A percentile compares a stretch with the other conserved stretches of the same genome.
Conservation (phyloP, 108 stramenopile genomes). For the Skeletonema marinoi region DNA sequence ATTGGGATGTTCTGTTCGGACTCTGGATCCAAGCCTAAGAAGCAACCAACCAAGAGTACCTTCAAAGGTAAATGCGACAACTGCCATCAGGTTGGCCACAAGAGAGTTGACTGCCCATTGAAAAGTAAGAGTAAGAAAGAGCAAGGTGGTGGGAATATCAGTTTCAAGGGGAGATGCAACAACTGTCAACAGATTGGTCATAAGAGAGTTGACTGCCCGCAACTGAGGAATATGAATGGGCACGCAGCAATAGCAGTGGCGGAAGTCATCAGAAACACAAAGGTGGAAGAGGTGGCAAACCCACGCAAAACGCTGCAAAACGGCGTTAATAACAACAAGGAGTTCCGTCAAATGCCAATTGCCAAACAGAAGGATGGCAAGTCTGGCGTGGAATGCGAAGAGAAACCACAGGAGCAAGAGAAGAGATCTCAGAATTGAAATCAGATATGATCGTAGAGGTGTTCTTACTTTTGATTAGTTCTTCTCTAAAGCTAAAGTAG, state of each 20-base stretch:
- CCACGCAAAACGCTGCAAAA: background rate
- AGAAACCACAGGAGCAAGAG: background rate
- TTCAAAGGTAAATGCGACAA: background rate
- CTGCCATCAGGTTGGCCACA: conserved; percentile 1
- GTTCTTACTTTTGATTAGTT: too few relatives aligned
- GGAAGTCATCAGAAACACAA: background rate
- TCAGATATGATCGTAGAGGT: too few relatives aligned
- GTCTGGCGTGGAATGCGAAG: background rate
- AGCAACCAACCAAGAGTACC: background rate
- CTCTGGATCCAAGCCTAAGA: background rate
- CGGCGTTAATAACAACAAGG: background rate
- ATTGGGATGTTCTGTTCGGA: background rate
- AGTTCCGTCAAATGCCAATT: background rate
- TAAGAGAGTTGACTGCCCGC: background rate
- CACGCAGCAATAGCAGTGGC: background rate
- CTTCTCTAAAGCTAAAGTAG: too few relatives aligned
- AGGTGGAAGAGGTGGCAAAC: background rate
- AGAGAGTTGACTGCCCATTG: background rate
- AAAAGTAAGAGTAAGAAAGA: background rate
- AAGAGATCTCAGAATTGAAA: background rate
- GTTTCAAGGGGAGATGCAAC: background rate
- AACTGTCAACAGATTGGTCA: background rate
- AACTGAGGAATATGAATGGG: background rate
- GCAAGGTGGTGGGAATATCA: background rate
- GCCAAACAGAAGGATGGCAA: background rate